Evolutionary conservation across 2,329 filamentous ascomycete genomes (phyloP).

Genomic region (Fusarium annulatum): DNA sequence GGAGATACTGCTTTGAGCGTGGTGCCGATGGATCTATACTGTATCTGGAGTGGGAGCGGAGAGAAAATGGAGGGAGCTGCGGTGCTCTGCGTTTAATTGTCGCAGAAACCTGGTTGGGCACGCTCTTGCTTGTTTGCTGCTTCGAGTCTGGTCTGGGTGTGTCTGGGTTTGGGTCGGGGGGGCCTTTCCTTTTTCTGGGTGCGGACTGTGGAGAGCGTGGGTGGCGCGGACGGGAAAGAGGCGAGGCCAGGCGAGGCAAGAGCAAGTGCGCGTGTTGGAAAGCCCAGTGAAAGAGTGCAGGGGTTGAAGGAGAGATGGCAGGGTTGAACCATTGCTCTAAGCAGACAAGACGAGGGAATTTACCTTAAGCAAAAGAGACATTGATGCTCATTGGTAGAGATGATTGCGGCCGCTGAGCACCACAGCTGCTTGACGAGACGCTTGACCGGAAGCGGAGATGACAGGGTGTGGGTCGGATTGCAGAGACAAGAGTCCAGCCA

Average conservation of each 20-base stretch:
- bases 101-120: constrained; percentile 67
- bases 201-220: constrained; percentile 42
- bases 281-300: constrained; percentile 34
- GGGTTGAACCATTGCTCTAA: constrained; percentile 16
- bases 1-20: constrained; percentile 74
- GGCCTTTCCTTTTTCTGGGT: constrained; percentile 42
- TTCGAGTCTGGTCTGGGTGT: constrained; percentile 52
- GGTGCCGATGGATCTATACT: constrained; percentile 74
- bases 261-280: constrained; percentile 29
- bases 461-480: constrained; percentile 36
- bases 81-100: constrained; percentile 59
- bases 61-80: constrained; percentile 56
- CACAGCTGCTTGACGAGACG: constrained; percentile 48
- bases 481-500: constrained; percentile 31
- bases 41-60: constrained; percentile 68
- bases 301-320: constrained; percentile 3
- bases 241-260: constrained; percentile 51
- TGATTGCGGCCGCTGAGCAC: constrained; percentile 31
- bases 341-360: constrained; percentile 30
- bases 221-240: constrained; percentile 53
- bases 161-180: constrained; percentile 40
- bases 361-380: constrained; percentile 38
- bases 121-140: constrained; percentile 49
- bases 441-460: constrained; percentile 41
- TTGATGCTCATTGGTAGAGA: constrained; percentile 33